Evolutionary conservation across 2,329 filamentous ascomycete species (phyloP), one percentile per base, ranked within the genome.

Genomic region (Fusarium domesticum): DNA sequence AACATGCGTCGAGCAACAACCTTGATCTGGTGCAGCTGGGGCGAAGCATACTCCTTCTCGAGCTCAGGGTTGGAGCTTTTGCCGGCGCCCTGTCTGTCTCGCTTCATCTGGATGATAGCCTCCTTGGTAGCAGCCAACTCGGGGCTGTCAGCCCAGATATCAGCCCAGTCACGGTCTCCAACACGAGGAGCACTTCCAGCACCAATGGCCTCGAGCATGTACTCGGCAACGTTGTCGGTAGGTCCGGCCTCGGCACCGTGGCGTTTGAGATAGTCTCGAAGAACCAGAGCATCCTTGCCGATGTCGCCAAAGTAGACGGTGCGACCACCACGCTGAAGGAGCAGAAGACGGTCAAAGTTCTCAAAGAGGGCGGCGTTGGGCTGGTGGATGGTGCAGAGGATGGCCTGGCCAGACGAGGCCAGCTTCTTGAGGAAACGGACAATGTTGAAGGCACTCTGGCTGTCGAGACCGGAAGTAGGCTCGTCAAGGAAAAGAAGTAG

Each of bases 321-420:
- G 42, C 84, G 78, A 4, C 89, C 89, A 47, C 89, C 89, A 32
- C 80, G 77, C 66, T 92, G 82, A 2, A 95, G 76, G 3, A 95
- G 75, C 5, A 95, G 71, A 2, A 96, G 76, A 11, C 89, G 80
- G 62, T 95, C 89, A 54, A 95, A 96, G 65, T 90, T 85, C 65
- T 93, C 87, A 56, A 96, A 95, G 0, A 95, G 75, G 0, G 87
- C 83, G 14, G 87, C 87, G 54, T 90, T 92, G 2, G 90, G 89
- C 64, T 95, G 90, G 64, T 95, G 90, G 51, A 95, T 95, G 0
- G 90, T 95, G 69, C 89, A 95, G 4, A 95, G 77, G 55, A 95
- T 89, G 8, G 89, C 89, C 63, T 95, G 90, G 2, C 89, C 90
- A 3, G 86, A 85, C n/a, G 77, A 74, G 38, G 85, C 83, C 6